Evolutionary conservation across 1,284 basidiomycete genomes (phyloP).

Genomic region (Pseudozyma tsukubaensis): DNA sequence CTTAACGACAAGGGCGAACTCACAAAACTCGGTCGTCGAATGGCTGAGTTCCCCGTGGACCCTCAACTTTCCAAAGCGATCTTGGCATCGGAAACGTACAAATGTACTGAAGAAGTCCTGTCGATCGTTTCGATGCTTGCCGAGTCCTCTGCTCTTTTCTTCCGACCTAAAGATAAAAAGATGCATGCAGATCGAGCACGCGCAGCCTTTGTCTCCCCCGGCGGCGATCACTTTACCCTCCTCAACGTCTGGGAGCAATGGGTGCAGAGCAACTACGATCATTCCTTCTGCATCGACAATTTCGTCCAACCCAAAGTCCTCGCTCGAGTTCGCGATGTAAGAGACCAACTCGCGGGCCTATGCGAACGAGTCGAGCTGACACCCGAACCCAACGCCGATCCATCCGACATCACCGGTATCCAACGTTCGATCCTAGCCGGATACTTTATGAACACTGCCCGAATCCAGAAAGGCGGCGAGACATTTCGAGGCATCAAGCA

Average conservation of each 20-base stretch:
- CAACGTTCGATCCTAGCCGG: slow-evolving; percentile 95
- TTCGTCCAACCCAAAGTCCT: slow-evolving; percentile 97
- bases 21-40: slow-evolving; percentile 92
- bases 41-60: slow-evolving; percentile 99
- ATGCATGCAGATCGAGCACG: slow-evolving; percentile 83
- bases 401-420: slow-evolving; percentile 88
- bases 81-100: slow-evolving; percentile 91
- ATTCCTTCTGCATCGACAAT: slow-evolving; percentile 73
- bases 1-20: slow-evolving; percentile 95
- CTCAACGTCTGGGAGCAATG: slow-evolving; percentile 98
- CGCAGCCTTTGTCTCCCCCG: slow-evolving; percentile 88
- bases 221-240: slow-evolving; percentile 97
- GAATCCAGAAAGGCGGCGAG: slow-evolving; percentile 63
- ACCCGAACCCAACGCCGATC: slow-evolving; percentile 85
- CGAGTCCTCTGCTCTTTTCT: slow-evolving; percentile 93
- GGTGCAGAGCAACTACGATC: slow-evolving; percentile 93
- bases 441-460: slow-evolving; percentile 89
- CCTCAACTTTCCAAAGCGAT: slow-evolving; percentile 97
- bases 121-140: slow-evolving; percentile 98
- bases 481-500: slow-evolving; percentile 90
- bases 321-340: slow-evolving; percentile 90
- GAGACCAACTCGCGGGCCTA: slow-evolving; percentile 90
- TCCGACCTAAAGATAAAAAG: slow-evolving; percentile 88
- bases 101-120: slow-evolving; percentile 96
- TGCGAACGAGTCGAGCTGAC: slow-evolving; percentile 97